Conservation (phyloP, 352 stramenopile genomes). For the Globisporangium solare region DNA sequence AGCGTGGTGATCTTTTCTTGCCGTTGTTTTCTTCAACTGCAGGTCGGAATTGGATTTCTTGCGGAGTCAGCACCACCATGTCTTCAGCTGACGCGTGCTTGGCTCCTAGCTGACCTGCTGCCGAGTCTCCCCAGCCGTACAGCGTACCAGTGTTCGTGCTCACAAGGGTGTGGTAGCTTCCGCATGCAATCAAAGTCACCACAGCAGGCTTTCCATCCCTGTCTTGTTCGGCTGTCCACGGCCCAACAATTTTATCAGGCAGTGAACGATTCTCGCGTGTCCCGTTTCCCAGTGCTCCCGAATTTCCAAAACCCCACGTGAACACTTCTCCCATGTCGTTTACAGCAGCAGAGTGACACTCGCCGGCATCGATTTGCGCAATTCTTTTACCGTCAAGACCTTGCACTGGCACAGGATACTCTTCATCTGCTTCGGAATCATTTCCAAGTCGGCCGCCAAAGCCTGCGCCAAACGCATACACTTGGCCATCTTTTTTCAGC, state of each 20-base stretch:
- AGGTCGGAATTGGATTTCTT: conserved; percentile 33
- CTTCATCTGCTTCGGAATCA: conserved; percentile 53
- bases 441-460: conserved; percentile 76
- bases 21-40: conserved; percentile 8
- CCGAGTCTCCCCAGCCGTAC: conserved; percentile 77
- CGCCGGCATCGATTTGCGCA: conserved; percentile 55
- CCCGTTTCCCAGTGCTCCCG: conserved; percentile 66
- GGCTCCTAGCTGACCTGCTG: conserved; percentile 61
- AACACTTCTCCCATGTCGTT: conserved; percentile 63
- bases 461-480: conserved; percentile 75
- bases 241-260: conserved; percentile 32
- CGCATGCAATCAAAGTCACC: conserved; percentile 50
- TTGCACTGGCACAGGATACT: conserved; percentile 36
- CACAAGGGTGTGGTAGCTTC: conserved; percentile 71
- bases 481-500: conserved; percentile 37
- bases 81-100: conserved; percentile 39
- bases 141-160: conserved; percentile 41
- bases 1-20: not conserved
- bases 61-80: conserved; percentile 48
- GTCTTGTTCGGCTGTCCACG: conserved; percentile 19
- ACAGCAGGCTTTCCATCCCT: conserved; percentile 4
- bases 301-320: conserved; percentile 85
- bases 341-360: conserved; percentile 77
- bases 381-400: conserved; percentile 36
- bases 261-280: conserved; percentile 50